Evolutionary conservation across 331 rosid genomes (phyloP), one percentile per base, ranked within the genome.

Genomic region (Cydonia oblonga): DNA sequence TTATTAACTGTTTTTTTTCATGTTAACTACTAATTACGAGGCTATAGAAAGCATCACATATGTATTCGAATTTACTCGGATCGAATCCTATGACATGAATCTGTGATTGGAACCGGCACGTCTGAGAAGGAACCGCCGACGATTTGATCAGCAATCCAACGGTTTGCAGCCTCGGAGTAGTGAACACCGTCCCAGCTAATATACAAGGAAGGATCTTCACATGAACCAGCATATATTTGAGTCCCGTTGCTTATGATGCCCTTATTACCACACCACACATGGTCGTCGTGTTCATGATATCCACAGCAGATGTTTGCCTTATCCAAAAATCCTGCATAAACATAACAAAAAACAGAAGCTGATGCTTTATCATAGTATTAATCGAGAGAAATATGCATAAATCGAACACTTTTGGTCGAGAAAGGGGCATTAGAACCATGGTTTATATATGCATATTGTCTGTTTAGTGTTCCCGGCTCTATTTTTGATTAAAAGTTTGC

Each of bases 101-200:
- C 77, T 16, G 79, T 59, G 51, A 92, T 84, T 15, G 89, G 75
- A 78, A 85, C 5, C 0, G 75, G 84, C 28, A 90, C 90, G 76
- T 88, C 87, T 1, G 97, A 88, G 58, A 86, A 84, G 1, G 86
- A 90, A 62, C 97, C 96, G 24, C 70, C 30, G 28, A 83, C 6
- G 51, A 92, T 78, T 2, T 77, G 84, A 57, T 79, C 73, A 11
- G 92, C 87, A 69, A 89, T 72, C 97, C 96, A 92, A 33, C 22
- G 76, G 75, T 92, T 90, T n/a, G 97, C 96, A 68, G 96, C 89
- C 40, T 92, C 96, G 1, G 95, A 88, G 76, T 92, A 88, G 73
- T 90, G 97, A 5, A 90, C 85, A 0, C 97, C 97, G 83, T 92
- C 97, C 97, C 97, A 92, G 15, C 96, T 92, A 7, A 92, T 84